Evolutionary conservation across 345 rosid species (phyloP).

Genomic region (Citrus sinensis): DNA sequence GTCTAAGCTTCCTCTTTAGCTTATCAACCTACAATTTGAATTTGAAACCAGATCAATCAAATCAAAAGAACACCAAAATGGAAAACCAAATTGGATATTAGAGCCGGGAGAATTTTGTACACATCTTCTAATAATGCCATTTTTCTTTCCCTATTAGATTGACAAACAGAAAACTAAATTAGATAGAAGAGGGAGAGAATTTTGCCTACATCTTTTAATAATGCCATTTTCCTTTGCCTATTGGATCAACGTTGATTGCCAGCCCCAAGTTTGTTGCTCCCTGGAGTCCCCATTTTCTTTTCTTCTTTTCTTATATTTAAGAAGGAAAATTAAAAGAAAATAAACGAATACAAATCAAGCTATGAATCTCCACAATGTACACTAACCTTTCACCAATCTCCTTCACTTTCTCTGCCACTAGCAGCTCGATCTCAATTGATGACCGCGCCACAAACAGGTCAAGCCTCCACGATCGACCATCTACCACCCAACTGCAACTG

Average conservation of each 20-base stretch:
- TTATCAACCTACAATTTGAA: slow-evolving; percentile 65
- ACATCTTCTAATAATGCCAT: slow-evolving; percentile 81
- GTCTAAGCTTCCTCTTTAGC: slow-evolving; percentile 87
- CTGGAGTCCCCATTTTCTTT: slow-evolving; percentile 47
- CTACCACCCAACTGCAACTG: rapidly evolving
- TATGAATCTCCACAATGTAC: no score
- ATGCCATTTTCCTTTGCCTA: slow-evolving; percentile 68
- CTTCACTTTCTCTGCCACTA: no score
- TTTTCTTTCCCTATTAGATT: slow-evolving; percentile 57
- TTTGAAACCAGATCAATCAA: slow-evolving; percentile 4
- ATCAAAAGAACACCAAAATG: not conserved
- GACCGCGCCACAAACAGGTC: rapidly evolving
- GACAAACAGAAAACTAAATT: not conserved
- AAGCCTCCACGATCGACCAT: no score
- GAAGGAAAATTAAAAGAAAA: slow-evolving; percentile 15
- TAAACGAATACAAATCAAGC: no score
- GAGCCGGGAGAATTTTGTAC: not conserved
- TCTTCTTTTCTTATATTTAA: slow-evolving; percentile 38
- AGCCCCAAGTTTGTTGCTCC: slow-evolving; percentile 35
- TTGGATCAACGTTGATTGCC: slow-evolving; percentile 58
- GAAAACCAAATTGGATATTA: slow-evolving; percentile 3
- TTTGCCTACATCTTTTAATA: slow-evolving; percentile 57
- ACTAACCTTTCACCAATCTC: no score
- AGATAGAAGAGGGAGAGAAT: not conserved
- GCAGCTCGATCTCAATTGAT: no score